Evolutionary conservation across 1,284 basidiomycete genomes (phyloP).

Genomic region (Rhodotorula glutinis): DNA sequence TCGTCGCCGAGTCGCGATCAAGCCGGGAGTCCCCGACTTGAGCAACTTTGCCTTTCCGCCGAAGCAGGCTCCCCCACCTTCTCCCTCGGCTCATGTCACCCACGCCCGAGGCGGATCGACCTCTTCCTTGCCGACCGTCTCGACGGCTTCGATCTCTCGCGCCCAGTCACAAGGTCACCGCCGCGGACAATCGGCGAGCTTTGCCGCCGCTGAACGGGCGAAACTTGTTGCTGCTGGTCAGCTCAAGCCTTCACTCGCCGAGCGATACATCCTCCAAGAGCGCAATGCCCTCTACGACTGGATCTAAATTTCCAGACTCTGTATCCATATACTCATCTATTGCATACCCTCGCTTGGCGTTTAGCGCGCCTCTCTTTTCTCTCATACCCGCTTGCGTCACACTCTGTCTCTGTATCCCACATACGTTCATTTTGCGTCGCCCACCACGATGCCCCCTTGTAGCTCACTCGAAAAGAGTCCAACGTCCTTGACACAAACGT

Average conservation of each 20-base stretch:
- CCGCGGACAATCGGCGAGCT: slow-evolving; percentile 10
- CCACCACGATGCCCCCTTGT: no score
- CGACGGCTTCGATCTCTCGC: no score
- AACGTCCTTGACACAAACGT: no score
- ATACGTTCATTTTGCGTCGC: no score
- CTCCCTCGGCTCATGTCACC: not conserved
- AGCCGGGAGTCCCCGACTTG: not conserved
- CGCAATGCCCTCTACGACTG: slow-evolving; percentile 17
- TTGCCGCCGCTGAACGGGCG: slow-evolving; percentile 18
- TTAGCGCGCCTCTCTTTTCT: no score
- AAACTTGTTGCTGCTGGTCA: not conserved
- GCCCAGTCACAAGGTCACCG: not conserved
- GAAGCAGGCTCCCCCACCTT: not conserved
- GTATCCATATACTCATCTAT: no score
- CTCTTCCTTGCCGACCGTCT: not conserved
- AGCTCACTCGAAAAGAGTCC: no score
- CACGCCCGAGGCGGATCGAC: not conserved
- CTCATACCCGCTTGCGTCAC: no score
- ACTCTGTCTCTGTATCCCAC: no score
- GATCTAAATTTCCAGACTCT: slow-evolving; percentile 4
- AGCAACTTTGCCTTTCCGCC: slow-evolving; percentile 2
- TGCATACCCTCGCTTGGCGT: no score
- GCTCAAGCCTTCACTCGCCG: not conserved
- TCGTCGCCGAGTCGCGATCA: not conserved
- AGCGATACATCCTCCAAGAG: not conserved